phyloP scores from a whole-genome alignment of 331 rosid genomes.

The Quercus phellos region DNA sequence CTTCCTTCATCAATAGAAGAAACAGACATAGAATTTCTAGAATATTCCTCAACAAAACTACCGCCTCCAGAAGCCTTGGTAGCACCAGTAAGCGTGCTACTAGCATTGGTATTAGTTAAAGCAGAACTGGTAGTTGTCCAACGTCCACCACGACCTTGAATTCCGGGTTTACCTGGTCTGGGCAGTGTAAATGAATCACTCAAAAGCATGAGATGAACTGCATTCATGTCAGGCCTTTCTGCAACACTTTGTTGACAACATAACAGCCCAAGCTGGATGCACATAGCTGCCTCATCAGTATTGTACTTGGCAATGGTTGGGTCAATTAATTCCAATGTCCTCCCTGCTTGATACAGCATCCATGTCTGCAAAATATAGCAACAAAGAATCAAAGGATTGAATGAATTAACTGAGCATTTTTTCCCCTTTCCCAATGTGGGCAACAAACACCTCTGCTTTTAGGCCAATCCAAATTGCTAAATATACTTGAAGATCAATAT shows the following conservation, averaged over 20 bases:
- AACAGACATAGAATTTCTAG: conserved; percentile 69
- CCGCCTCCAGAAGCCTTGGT: conserved; percentile 53
- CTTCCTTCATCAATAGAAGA: conserved; percentile 82
- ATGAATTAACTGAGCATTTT: background rate
- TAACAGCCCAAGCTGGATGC: conserved; percentile 76
- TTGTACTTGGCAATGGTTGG: conserved; percentile 46
- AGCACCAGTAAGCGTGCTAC: conserved; percentile 26
- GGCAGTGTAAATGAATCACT: conserved; percentile 80
- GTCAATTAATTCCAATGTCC: conserved; percentile 57
- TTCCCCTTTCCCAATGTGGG: background rate
- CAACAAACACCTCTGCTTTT: background rate
- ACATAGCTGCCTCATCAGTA: conserved; percentile 78
- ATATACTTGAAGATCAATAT: background rate
- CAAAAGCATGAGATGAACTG: conserved; percentile 77
- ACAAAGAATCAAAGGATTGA: background rate
- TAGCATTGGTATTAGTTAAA: conserved; percentile 48
- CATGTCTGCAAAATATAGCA: conserved; percentile 55
- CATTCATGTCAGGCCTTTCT: conserved; percentile 82
- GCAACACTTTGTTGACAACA: conserved; percentile 63
- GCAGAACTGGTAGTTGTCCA: conserved; percentile 53
- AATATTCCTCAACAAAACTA: conserved; percentile 59
- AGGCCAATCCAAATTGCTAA: background rate
- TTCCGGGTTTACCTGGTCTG: conserved; percentile 67
- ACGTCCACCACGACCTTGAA: conserved; percentile 65
- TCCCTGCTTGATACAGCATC: conserved; percentile 65